Evolutionary conservation across 78 protist species (phyloP).

Genomic region (Pigoraptor vietnamica): DNA sequence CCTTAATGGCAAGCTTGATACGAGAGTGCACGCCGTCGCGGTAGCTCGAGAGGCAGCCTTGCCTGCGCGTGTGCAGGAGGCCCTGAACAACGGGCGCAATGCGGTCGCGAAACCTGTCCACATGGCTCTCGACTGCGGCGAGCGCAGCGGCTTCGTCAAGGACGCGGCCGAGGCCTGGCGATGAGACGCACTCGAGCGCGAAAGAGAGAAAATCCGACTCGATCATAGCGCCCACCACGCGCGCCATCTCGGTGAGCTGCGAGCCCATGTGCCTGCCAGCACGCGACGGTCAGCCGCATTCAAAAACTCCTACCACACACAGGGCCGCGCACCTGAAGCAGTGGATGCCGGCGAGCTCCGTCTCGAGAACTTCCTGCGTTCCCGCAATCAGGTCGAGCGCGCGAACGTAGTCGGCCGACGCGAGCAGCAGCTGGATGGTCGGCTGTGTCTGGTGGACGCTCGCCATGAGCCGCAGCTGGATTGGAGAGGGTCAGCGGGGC

Average conservation of each 20-base stretch:
- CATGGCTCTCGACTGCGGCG: not conserved
- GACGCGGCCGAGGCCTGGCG: not conserved
- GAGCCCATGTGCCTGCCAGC: not conserved
- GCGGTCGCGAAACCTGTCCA: not conserved
- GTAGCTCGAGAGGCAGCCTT: not conserved
- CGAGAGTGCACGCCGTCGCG: not conserved
- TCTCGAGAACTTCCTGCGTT: not conserved
- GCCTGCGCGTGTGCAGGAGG: not conserved
- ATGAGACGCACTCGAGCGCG: not conserved
- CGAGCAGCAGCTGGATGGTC: constrained; percentile 18
- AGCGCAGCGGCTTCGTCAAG: not conserved
- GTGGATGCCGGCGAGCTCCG: constrained; percentile 1
- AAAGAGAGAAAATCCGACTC: not conserved
- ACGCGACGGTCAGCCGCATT: not conserved
- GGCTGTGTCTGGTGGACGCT: constrained; percentile 18
- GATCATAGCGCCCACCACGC: not conserved
- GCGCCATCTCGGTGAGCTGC: not conserved
- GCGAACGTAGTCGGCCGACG: constrained; percentile 20
- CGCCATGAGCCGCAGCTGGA: constrained; percentile 3
- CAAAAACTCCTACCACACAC: too few species aligned
- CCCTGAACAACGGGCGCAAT: not conserved
- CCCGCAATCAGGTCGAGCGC: constrained; percentile 2
- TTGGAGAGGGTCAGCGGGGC: not conserved
- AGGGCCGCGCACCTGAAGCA: not conserved
- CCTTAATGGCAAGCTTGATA: not conserved